phyloP scores from a whole-genome alignment of 768 basidiomycete genomes.

The Pholiota microspora region DNA sequence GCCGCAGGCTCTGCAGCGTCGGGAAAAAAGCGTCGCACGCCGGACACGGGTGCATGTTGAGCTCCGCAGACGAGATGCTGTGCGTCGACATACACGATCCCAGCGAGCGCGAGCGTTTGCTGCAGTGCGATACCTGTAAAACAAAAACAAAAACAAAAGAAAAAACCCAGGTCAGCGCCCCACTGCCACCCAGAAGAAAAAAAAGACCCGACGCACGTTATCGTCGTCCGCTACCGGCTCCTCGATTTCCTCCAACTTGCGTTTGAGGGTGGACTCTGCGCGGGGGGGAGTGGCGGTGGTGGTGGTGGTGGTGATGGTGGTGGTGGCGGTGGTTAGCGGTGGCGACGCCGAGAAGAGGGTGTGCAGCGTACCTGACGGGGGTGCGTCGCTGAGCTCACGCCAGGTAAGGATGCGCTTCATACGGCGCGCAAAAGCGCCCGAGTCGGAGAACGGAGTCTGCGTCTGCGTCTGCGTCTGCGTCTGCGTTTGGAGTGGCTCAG shows the following conservation, averaged over 20 bases:
- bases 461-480: too few relatives aligned
- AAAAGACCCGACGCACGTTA: conserved; percentile 25
- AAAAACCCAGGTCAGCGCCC: conserved; percentile 5
- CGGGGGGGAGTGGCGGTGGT: too few relatives aligned
- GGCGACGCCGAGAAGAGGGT: not conserved
- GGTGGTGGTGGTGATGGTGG: too few relatives aligned
- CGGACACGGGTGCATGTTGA: conserved; percentile 63
- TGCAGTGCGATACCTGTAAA: conserved; percentile 46
- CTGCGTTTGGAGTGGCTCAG: too few relatives aligned
- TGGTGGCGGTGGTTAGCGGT: too few relatives aligned
- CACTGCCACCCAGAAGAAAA: conserved; percentile 14
- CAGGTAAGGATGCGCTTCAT: conserved; percentile 72
- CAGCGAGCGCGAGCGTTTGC: conserved; percentile 55
- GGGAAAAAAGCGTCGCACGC: conserved; percentile 72
- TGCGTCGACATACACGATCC: conserved; percentile 20
- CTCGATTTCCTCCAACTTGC: conserved; percentile 44
- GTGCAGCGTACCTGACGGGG: conserved; percentile 35
- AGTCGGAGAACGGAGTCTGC: conserved; percentile 30
- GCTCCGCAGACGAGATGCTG: conserved; percentile 34
- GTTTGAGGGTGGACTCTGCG: conserved; percentile 36
- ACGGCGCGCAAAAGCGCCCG: conserved; percentile 51
- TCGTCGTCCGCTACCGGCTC: conserved; percentile 37
- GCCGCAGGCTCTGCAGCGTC: conserved; percentile 54
- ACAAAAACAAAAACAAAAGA: not conserved
- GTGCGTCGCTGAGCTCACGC: conserved; percentile 53